Evolutionary conservation across 2,329 filamentous ascomycete genomes (phyloP), one percentile per base, ranked within the genome.

Genomic region (Pseudogymnoascus sp.): DNA sequence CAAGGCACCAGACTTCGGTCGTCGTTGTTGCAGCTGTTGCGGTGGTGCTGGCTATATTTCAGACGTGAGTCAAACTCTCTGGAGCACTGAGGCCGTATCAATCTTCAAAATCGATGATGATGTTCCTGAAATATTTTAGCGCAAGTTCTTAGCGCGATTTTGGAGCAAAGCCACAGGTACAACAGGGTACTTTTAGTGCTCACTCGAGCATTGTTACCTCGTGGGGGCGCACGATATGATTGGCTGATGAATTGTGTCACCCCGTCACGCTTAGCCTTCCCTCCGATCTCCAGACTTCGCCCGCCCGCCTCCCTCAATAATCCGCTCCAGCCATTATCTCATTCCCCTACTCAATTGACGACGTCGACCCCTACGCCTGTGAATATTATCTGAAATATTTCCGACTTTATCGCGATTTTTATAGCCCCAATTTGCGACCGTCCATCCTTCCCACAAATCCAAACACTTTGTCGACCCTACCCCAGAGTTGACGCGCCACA

Each of bases 241-340:
- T 52, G 45, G 45, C n/a, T 19, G n/a, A 19, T 33, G n/a, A 6
- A 31, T 52, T 52, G 26, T 52, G 45, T 52, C 45, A 52, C n/a
- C 45, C 26, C 45, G 26, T 52, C 45, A 52, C 45, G 23, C 26
- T 52, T 52, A 16, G 45, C 23, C 23, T 52, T 52, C 45, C 43
- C 43, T 52, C 43, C 23, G 43, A 52, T 52, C 43, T 52, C 43
- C 43, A 52, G 23, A 52, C 45, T 31, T 52, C 26, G 45, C 45
- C 45, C 45, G 45, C 26, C 45, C 45, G 45, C 45, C 45, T 52
- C 45, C 45, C 45, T 43, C 45, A 52, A 52, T 52, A 52, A 52
- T 31, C 45, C n/a, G 23, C 26, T 31, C n/a, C 45, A 52, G 26
- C 10, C 26, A 52, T 52, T 52, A 52, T 52, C 45, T 52, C 45